A percentile compares a stretch with the other conserved stretches of the same genome.
phyloP scores from a whole-genome alignment of 2,329 filamentous ascomycete genomes.

The Ophiocordyceps camponoti-leonardi region DNA sequence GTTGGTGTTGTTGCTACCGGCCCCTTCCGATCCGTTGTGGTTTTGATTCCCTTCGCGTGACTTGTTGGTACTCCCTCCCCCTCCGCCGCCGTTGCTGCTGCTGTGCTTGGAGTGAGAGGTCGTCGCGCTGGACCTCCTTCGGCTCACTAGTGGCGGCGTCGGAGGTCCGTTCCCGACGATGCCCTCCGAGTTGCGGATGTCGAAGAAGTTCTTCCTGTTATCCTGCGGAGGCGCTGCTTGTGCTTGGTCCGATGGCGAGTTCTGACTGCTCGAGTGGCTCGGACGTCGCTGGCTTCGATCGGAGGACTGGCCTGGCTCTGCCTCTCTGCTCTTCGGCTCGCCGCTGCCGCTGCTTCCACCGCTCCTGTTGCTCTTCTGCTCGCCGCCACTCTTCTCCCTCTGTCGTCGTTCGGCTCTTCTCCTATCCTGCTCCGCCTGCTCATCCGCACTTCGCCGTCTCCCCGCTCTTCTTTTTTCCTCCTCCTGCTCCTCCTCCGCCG shows the following conservation, averaged over 20 bases:
- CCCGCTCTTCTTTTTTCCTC: slow-evolving; percentile 22
- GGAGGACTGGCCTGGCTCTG: slow-evolving; percentile 9
- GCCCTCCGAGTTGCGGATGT: slow-evolving; percentile 20
- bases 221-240: slow-evolving; percentile 2
- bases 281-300: slow-evolving; percentile 17
- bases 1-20: background rate
- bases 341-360: slow-evolving; percentile 6
- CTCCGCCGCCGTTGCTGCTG: slow-evolving; percentile 4
- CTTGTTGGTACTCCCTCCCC: background rate
- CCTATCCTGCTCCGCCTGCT: slow-evolving; percentile 31
- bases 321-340: slow-evolving; percentile 17
- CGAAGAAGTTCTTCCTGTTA: slow-evolving; percentile 22
- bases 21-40: slow-evolving; percentile 4
- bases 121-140: slow-evolving; percentile 12
- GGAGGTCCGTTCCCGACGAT: slow-evolving; percentile 9
- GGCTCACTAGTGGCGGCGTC: slow-evolving; percentile 7
- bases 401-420: slow-evolving; percentile 24
- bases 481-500: slow-evolving; percentile 15
- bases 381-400: slow-evolving; percentile 10
- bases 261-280: slow-evolving; percentile 19
- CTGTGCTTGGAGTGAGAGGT: slow-evolving; percentile 10
- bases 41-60: slow-evolving; percentile 7
- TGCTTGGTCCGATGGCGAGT: slow-evolving; percentile 6
- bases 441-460: slow-evolving; percentile 5
- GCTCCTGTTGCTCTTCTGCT: slow-evolving; percentile 3